Conservation (phyloP, 352 stramenopile species). For the Phytopythium helicoides region DNA sequence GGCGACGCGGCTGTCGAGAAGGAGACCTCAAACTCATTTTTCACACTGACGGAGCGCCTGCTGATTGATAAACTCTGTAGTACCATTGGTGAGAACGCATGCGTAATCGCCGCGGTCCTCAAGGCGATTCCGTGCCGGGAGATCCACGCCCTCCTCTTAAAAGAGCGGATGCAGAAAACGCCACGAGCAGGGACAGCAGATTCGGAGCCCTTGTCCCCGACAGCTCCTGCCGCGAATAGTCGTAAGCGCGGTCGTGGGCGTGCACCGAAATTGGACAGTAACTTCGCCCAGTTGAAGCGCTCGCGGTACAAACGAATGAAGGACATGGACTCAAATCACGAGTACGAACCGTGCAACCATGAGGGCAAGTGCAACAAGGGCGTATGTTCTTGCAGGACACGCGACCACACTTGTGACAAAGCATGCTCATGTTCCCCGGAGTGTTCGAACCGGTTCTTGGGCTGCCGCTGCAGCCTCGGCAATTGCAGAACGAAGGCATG, state of each 20-base stretch:
- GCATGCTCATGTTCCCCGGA: slow-evolving; percentile 79
- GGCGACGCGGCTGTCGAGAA: not conserved
- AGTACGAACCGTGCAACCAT: slow-evolving; percentile 82
- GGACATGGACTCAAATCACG: slow-evolving; percentile 57
- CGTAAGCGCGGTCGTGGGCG: slow-evolving; percentile 40
- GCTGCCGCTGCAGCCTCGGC: slow-evolving; percentile 50
- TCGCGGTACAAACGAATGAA: slow-evolving; percentile 64
- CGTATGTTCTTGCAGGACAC: slow-evolving; percentile 75
- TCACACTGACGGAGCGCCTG: slow-evolving; percentile 43
- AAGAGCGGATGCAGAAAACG: slow-evolving; percentile 30
- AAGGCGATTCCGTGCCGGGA: slow-evolving; percentile 57
- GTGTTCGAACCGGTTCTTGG: slow-evolving; percentile 64
- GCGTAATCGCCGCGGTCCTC: slow-evolving; percentile 58
- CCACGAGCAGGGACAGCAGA: slow-evolving; percentile 23
- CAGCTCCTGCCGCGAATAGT: slow-evolving; percentile 32
- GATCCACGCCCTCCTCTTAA: slow-evolving; percentile 47
- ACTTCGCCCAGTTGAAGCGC: slow-evolving; percentile 58
- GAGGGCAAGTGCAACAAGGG: slow-evolving; percentile 50
- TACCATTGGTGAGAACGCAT: slow-evolving; percentile 62
- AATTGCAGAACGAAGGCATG: slow-evolving; percentile 67
- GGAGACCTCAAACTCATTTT: not conserved
- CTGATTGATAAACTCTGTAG: slow-evolving; percentile 53
- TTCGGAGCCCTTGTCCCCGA: slow-evolving; percentile 31
- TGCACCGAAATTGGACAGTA: slow-evolving; percentile 46
- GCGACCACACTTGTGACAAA: slow-evolving; percentile 80